Evolutionary conservation across 140 eudicot species (phyloP).

Genomic region (Erigeron philadelphicus): DNA sequence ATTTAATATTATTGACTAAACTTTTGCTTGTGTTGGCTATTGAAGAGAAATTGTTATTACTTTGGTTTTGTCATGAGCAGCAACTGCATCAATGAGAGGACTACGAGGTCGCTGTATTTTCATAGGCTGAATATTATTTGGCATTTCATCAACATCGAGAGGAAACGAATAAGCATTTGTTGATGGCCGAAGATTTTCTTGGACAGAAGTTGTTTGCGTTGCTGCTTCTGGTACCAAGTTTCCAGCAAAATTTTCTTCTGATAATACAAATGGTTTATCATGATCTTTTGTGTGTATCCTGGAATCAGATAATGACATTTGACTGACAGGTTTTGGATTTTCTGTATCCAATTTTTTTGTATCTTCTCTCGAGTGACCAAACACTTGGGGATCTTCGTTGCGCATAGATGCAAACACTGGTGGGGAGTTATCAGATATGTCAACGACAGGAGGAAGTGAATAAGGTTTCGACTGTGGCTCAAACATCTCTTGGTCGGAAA

Average conservation of each 20-base stretch:
- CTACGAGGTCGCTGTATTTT: slow-evolving; percentile 64
- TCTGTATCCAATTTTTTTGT: background rate
- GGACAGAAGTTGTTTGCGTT: slow-evolving; percentile 25
- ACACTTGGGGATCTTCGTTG: slow-evolving; percentile 7
- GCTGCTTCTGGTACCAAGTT: slow-evolving; percentile 19
- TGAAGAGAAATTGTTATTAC: slow-evolving; percentile 31
- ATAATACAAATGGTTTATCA: slow-evolving; percentile 20
- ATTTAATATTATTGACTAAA: slow-evolving; percentile 3
- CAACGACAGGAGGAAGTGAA: slow-evolving; percentile 10
- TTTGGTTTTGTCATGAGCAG: slow-evolving; percentile 78
- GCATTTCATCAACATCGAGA: slow-evolving; percentile 32
- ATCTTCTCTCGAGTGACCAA: background rate
- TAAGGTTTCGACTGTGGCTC: slow-evolving; percentile 17
- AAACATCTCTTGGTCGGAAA: slow-evolving; percentile 24
- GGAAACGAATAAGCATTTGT: slow-evolving; percentile 19
- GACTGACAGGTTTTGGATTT: background rate
- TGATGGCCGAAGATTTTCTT: slow-evolving; percentile 30
- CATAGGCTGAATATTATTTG: slow-evolving; percentile 32
- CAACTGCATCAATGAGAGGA: slow-evolving; percentile 74
- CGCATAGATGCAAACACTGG: slow-evolving; percentile 20
- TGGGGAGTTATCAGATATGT: slow-evolving; percentile 20
- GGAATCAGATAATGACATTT: slow-evolving; percentile 15
- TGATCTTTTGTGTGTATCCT: slow-evolving; percentile 24
- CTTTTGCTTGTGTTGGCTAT: slow-evolving; percentile 2
- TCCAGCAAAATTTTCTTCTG: slow-evolving; percentile 30